phyloP scores from a whole-genome alignment of 208 protist species.

The Trypanosoma platydactyli region DNA sequence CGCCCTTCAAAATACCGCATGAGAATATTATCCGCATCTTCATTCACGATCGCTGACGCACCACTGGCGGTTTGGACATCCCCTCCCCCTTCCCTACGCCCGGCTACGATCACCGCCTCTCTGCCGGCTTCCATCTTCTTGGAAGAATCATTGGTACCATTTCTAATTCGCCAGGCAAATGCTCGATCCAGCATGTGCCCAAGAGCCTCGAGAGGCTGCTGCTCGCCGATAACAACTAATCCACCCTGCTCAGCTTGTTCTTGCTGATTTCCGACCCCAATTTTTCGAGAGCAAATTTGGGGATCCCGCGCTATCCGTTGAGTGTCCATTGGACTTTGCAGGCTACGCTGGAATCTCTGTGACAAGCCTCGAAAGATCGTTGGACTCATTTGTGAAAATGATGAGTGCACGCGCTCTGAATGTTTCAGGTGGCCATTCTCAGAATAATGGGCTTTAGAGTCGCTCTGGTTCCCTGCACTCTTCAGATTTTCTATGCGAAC shows the following conservation, averaged over 20 bases:
- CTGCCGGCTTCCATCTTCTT: background rate
- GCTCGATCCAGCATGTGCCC: slow-evolving; percentile 19
- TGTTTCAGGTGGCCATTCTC: no score
- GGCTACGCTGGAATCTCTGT: no score
- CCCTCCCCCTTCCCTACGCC: background rate
- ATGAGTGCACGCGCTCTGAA: no score
- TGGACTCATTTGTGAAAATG: no score
- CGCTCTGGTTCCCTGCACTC: background rate
- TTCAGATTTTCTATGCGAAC: background rate
- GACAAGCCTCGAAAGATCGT: no score
- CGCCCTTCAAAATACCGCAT: slow-evolving; percentile 31
- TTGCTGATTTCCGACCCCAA: background rate
- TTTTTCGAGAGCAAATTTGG: slow-evolving; percentile 3
- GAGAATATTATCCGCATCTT: slow-evolving; percentile 26
- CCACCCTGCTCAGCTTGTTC: background rate
- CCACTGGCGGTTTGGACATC: background rate
- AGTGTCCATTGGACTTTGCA: no score
- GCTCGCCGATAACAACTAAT: background rate
- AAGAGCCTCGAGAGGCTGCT: background rate
- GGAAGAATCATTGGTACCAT: background rate
- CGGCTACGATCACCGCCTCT: background rate
- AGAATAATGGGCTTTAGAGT: no score
- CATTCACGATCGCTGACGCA: background rate
- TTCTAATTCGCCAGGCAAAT: background rate
- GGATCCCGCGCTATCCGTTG: background rate